Base-by-base conservation (phyloP, 129 eudicot species). In the Saposhnikovia divaricata region DNA sequence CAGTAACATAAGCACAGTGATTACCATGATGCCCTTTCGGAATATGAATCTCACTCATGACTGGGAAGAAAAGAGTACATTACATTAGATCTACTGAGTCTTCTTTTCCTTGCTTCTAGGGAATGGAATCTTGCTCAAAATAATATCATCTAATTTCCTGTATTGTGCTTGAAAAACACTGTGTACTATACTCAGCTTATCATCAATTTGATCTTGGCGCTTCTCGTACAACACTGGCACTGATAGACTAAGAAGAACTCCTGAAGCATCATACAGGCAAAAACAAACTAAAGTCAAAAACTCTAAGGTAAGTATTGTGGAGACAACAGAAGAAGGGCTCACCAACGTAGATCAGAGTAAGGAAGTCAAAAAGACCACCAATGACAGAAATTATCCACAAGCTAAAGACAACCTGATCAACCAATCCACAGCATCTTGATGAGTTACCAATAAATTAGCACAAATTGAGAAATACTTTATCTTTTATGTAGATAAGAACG, bases 311-410 rank as follows among this genome's bases (percentile, higher is more conserved):
- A 69, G 71, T 3, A 51, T 14, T 66, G 27, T 11, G 8, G 6
- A 44, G 70, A 46, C 77, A 82, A 15, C 47, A 63, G 74, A 21
- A 61, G 9, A 72, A 65, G 10, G 68, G 85, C 90, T 92, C 73
- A 95, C 98, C 98, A 27, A 89, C 84, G 79, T 95, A 95, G 65
- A 92, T 47, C 82, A 95, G 80, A 6, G 98, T 90, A 81, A 95
- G 85, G 81, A 95, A 89, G 92, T 84, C 86, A 81, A 88, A 89
- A n/a, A 90, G 80, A 81, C 98, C 88, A 72, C 98, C 98, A 78
- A 95, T 68, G 66, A 53, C 89, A 40, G 97, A 95, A 55, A 92
- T 84, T 66, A 92, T 18, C 93, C 90, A 95, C 80, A 92, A 87
- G 80, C 84, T 61, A n/a, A 84, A 70, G 16, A 88, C 90, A 82